Conservation (phyloP, 805 yeast genomes). For the Blastobotrys parvus region DNA sequence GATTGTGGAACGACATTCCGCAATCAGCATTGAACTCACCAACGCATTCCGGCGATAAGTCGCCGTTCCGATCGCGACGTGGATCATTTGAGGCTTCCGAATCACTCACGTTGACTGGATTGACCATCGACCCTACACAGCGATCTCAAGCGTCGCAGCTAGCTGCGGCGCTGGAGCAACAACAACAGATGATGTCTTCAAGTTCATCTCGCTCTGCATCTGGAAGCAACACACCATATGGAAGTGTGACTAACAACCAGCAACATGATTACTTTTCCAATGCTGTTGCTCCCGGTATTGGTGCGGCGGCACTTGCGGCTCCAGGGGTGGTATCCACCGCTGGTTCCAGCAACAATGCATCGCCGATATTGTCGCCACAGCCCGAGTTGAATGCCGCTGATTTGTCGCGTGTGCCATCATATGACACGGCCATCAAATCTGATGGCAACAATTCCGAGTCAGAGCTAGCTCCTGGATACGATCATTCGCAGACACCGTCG, state of each 20-base stretch:
- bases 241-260: slow-evolving; percentile 32
- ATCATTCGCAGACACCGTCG: too few species aligned
- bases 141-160: slow-evolving; percentile 33
- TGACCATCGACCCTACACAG: slow-evolving; percentile 22
- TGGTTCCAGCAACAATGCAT: slow-evolving; percentile 6
- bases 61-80: slow-evolving; percentile 30
- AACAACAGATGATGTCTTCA: slow-evolving; percentile 29
- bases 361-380: slow-evolving; percentile 16
- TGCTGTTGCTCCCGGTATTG: slow-evolving; percentile 6
- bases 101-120: slow-evolving; percentile 15
- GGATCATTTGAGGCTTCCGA: slow-evolving; percentile 26
- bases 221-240: too few species aligned
- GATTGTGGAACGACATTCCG: slow-evolving; percentile 57
- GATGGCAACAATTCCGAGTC: slow-evolving; percentile 39
- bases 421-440: slow-evolving; percentile 63
- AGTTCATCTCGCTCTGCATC: not conserved
- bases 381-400: slow-evolving; percentile 29
- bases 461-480: slow-evolving; percentile 58
- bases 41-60: slow-evolving; percentile 29
- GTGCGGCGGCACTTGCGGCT: too few species aligned
- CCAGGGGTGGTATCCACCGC: slow-evolving; percentile 8
- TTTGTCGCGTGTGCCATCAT: slow-evolving; percentile 74
- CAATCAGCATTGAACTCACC: slow-evolving; percentile 32
- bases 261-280: slow-evolving; percentile 23
- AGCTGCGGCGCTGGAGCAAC: slow-evolving; percentile 31